Evolutionary conservation across 176 grass and related monocot genomes (phyloP).

Genomic region (Oryza rufipogon): DNA sequence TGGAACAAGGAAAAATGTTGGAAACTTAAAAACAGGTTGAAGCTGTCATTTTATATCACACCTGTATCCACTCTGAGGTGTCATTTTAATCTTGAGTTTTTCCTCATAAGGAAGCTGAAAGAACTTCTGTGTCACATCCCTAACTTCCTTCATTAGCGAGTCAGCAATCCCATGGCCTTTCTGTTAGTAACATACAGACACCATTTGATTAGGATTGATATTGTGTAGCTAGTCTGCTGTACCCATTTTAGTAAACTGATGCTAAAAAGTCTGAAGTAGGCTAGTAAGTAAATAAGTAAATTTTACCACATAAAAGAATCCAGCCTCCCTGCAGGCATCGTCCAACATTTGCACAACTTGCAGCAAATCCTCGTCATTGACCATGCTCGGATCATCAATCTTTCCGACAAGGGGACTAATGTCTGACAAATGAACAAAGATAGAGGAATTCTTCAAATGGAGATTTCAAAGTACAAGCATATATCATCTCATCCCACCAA

Average conservation of each 20-base stretch:
- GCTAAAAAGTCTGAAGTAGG: not conserved
- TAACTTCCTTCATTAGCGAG: slow-evolving; percentile 66
- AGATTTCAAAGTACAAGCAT: not conserved
- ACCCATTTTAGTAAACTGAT: too few species aligned
- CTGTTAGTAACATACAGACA: slow-evolving; percentile 42
- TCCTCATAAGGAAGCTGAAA: slow-evolving; percentile 82
- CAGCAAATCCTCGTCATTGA: slow-evolving; percentile 48
- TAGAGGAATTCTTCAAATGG: not conserved
- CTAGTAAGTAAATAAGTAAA: not conserved
- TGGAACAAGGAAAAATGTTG: not conserved
- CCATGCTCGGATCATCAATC: slow-evolving; percentile 69
- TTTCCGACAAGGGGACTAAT: slow-evolving; percentile 67
- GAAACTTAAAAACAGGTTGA: not conserved
- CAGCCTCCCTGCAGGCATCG: slow-evolving; percentile 72
- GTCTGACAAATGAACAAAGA: slow-evolving; percentile 44
- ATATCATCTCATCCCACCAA: not conserved
- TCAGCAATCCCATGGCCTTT: slow-evolving; percentile 72
- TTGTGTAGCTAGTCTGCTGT: too few species aligned
- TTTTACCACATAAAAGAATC: slow-evolving; percentile 99
- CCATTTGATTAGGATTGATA: not conserved
- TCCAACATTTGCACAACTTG: slow-evolving; percentile 64
- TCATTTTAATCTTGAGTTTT: slow-evolving; percentile 93
- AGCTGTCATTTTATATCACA: slow-evolving; percentile 7
- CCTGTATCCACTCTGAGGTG: slow-evolving; percentile 80
- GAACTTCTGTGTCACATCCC: slow-evolving; percentile 65